phyloP scores from a whole-genome alignment of 1,284 basidiomycete species.

The Salmacisia buchloeana region DNA sequence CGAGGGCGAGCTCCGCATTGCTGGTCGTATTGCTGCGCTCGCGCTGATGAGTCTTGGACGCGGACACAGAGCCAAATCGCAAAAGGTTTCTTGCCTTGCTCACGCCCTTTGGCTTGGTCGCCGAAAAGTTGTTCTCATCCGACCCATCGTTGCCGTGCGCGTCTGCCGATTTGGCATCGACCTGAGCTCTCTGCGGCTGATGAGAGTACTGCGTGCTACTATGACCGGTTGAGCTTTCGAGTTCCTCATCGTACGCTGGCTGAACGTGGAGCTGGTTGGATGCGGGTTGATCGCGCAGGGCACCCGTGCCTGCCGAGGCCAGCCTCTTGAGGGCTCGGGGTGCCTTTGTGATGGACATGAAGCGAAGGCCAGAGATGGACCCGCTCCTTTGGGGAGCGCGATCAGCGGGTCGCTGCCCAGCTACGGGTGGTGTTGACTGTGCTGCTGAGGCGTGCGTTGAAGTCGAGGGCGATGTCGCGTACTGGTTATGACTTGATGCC shows the following conservation, averaged over 20 bases:
- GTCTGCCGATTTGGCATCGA: not conserved
- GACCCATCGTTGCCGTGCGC: not conserved
- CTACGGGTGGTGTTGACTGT: not conserved
- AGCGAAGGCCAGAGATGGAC: not conserved
- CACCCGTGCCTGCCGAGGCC: not conserved
- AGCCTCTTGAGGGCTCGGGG: not conserved
- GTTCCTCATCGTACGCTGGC: not conserved
- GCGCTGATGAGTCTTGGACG: too few relatives aligned
- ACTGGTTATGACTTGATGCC: too few relatives aligned
- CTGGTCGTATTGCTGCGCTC: not conserved
- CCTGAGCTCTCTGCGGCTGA: not conserved
- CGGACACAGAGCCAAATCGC: too few relatives aligned
- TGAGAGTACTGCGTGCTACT: not conserved
- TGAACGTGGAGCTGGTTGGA: not conserved
- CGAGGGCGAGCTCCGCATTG: not conserved
- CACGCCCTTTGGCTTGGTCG: too few relatives aligned
- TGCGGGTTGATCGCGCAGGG: not conserved
- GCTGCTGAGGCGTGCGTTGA: too few relatives aligned
- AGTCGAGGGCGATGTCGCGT: too few relatives aligned
- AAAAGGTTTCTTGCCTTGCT: too few relatives aligned
- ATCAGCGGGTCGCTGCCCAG: not conserved
- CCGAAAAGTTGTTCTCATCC: too few relatives aligned
- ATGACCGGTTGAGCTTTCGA: not conserved
- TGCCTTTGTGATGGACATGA: not conserved
- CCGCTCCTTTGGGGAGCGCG: not conserved